These are phyloP conservation scores for Scheffersomyces amazonensis DNA, from an alignment of 805 yeast species.

Conservation along the genomic window DNA sequence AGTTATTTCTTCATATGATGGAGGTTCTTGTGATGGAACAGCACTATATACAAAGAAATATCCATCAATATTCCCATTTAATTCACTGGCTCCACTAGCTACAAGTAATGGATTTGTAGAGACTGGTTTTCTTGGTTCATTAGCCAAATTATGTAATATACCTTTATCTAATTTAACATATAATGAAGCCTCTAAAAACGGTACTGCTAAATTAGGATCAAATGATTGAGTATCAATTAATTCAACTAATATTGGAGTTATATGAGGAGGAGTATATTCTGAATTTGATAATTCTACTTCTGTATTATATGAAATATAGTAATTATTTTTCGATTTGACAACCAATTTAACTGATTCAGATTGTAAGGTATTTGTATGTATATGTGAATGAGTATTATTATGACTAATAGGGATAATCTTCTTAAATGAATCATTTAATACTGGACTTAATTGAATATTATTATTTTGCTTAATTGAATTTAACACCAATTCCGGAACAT, in stretches of 20 bases:
- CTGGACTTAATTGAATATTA: conserved; percentile 25
- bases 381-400: neutral
- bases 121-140: conserved; percentile 60
- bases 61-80: conserved; percentile 75
- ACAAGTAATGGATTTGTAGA: conserved; percentile 66
- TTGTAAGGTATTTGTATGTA: conserved; percentile 2
- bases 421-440: conserved; percentile 19
- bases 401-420: conserved; percentile 4
- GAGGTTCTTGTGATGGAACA: conserved; percentile 62
- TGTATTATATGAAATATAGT: conserved; percentile 15
- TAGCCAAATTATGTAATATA: conserved; percentile 57
- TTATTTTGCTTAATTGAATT: conserved; percentile 4
- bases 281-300: conserved; percentile 3
- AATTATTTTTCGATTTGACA: conserved; percentile 14
- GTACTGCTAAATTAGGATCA: conserved; percentile 63
- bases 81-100: conserved; percentile 76
- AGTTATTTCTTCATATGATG: conserved; percentile 45
- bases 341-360: neutral
- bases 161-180: conserved; percentile 60
- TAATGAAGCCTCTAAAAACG: conserved; percentile 70
- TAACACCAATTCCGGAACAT: conserved; percentile 8
- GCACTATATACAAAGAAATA: conserved; percentile 68
- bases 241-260: conserved; percentile 63
- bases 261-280: conserved; percentile 40
- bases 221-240: conserved; percentile 75